Evolutionary conservation across 2,329 filamentous ascomycete genomes (phyloP).

Genomic region (Colletotrichum tropicicola): DNA sequence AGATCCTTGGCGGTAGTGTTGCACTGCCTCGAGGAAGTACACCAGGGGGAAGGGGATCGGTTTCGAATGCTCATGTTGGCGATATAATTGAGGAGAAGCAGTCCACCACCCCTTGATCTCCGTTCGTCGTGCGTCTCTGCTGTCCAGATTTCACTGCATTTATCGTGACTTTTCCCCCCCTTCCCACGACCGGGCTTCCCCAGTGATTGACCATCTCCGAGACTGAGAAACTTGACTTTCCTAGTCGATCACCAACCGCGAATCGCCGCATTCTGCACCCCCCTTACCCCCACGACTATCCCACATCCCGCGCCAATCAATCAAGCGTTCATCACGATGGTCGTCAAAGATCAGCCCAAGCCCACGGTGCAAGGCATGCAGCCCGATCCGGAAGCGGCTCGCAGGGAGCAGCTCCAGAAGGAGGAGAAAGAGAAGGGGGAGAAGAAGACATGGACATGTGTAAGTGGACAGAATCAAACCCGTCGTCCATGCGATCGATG

Average conservation of each 20-base stretch:
- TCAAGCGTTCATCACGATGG: neutral
- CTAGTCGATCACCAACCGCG: neutral
- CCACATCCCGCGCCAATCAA: neutral
- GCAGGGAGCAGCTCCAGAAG: too few species aligned
- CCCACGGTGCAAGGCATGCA: constrained; percentile 3
- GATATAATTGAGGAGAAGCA: constrained; percentile 4
- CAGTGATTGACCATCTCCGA: neutral
- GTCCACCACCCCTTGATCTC: neutral
- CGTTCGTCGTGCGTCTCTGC: neutral
- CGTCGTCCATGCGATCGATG: too few species aligned
- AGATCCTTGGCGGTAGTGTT: constrained; percentile 8
- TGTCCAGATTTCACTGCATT: neutral
- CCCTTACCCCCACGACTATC: neutral
- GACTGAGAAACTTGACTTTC: neutral
- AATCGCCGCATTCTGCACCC: too few species aligned
- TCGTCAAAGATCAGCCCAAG: constrained; percentile 12
- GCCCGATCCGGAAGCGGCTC: neutral
- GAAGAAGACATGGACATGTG: constrained; percentile 7
- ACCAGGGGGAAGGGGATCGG: neutral
- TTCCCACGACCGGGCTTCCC: neutral
- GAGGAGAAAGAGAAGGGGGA: neutral
- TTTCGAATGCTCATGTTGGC: neutral
- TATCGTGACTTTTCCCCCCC: neutral
- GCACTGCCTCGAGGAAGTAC: constrained; percentile 4
- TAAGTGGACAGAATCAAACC: too few species aligned